phyloP scores from a whole-genome alignment of 257 asterid species.

The Plantago major region DNA sequence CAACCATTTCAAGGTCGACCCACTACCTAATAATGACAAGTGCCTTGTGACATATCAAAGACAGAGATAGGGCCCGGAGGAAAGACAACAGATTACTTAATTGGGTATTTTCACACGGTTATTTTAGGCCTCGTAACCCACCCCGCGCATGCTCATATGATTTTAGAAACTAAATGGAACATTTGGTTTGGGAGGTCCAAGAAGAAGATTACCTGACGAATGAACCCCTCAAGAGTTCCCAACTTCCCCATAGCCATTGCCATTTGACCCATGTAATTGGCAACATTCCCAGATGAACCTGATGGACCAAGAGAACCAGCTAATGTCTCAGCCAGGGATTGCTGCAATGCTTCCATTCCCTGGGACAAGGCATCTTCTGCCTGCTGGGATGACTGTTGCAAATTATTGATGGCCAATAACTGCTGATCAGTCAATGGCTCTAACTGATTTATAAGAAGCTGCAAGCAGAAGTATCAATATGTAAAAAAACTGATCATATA shows the following conservation, averaged over 20 bases:
- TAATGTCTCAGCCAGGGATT: slow-evolving; percentile 79
- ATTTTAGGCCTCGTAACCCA: too few relatives aligned
- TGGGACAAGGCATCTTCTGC: slow-evolving; percentile 93
- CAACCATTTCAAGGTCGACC: too few relatives aligned
- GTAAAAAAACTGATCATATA: too few relatives aligned
- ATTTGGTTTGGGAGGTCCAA: neutral
- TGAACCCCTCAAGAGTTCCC: slow-evolving; percentile 91
- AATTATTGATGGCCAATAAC: slow-evolving; percentile 64
- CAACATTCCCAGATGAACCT: slow-evolving; percentile 77
- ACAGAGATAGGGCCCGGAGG: too few relatives aligned
- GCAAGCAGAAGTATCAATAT: slow-evolving; percentile 23
- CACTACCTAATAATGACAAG: too few relatives aligned
- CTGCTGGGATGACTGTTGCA: slow-evolving; percentile 89
- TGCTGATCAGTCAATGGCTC: slow-evolving; percentile 96
- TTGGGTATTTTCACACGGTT: too few relatives aligned
- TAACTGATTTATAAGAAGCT: slow-evolving; percentile 81
- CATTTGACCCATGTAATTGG: slow-evolving; percentile 98
- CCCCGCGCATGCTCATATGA: too few relatives aligned
- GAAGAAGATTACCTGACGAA: slow-evolving; percentile 60
- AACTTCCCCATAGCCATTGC: slow-evolving; percentile 96
- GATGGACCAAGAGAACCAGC: slow-evolving; percentile 88
- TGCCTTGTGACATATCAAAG: too few relatives aligned
- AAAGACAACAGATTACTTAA: too few relatives aligned
- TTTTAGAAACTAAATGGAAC: neutral
- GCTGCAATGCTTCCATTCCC: slow-evolving; percentile 98